These are phyloP conservation scores for Coemansia sp. DNA, from an alignment of 192 early-diverging fungal species.

Conservation along the genomic window DNA sequence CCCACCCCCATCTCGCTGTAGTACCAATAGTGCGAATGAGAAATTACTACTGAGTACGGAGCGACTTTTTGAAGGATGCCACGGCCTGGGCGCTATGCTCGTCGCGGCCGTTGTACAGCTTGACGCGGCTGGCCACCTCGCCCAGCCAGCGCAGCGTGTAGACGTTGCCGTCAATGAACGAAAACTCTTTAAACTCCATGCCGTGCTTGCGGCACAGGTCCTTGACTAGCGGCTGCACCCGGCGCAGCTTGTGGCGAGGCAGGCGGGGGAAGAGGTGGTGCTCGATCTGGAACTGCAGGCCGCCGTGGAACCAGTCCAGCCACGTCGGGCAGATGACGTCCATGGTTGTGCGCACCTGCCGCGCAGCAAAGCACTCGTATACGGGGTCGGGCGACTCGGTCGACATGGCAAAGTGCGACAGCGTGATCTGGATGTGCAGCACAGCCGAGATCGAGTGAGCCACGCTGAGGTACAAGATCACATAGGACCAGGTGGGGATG, in stretches of 20 bases:
- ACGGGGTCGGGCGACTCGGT: slow-evolving; percentile 68
- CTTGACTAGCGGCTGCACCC: slow-evolving; percentile 70
- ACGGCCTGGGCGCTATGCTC: slow-evolving; percentile 22
- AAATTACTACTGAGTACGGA: neutral
- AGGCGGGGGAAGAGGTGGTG: slow-evolving; percentile 96
- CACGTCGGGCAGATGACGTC: slow-evolving; percentile 93
- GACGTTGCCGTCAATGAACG: slow-evolving; percentile 81
- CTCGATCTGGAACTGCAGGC: slow-evolving; percentile 93
- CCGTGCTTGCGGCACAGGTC: slow-evolving; percentile 78
- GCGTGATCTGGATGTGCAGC: slow-evolving; percentile 95
- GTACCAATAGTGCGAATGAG: neutral
- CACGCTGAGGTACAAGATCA: slow-evolving; percentile 70
- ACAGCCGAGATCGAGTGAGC: slow-evolving; percentile 84
- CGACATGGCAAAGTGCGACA: slow-evolving; percentile 96
- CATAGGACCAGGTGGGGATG: slow-evolving; percentile 67
- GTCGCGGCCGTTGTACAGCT: slow-evolving; percentile 46
- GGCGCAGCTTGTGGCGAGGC: slow-evolving; percentile 85
- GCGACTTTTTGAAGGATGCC: neutral
- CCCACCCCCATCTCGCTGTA: neutral
- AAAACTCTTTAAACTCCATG: slow-evolving; percentile 77
- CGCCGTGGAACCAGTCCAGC: slow-evolving; percentile 98
- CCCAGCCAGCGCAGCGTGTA: slow-evolving; percentile 73
- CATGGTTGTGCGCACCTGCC: slow-evolving; percentile 91
- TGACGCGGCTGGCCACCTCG: slow-evolving; percentile 67
- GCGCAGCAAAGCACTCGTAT: slow-evolving; percentile 80